Base-by-base conservation (phyloP, 1,139 yeast genomes). In the Diutina rugosa region DNA sequence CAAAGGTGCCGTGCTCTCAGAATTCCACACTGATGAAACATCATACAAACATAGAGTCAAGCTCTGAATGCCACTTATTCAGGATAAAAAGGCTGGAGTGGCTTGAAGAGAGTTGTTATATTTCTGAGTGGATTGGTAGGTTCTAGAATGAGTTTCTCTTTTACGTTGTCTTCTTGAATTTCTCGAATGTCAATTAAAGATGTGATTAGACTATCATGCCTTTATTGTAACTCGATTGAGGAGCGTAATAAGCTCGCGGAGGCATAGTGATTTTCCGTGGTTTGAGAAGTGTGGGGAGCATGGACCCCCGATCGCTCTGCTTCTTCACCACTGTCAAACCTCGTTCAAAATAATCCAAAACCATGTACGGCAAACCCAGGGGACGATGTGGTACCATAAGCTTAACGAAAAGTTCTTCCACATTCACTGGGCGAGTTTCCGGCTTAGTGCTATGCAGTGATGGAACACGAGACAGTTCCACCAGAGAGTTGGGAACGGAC, bases 11-110 rank as follows among this genome's bases (percentile, higher is more conserved):
- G 21, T 18, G 16, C 28, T 10, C 41, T 29, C 26, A 29, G 26
- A 7, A 32, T 49, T 49, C 53, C 44, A 49, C 44, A 30, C 53
- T 49, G 53, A 49, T 49, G 53, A 49, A 49, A 49, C 44, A 49
- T 32, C 53, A 49, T 32, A 49, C 53, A 49, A 48, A 47, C 53
- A 49, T 49, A 49, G 53, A 49, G 53, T 49, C 53, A 49, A 49
- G 53, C 53, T 49, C 53, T 49, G 41, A 49, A 49, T 49, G 44
- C 44, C 29, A n/a, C 53, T 49, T 49, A 49, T 49, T 49, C 53
- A 49, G 53, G 53, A 30, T n/a, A 12, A 32, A 49, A 49, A 49
- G 53, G 53, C 53, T 49, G 53, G 53, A 32, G 53, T 16, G 53
- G 45, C 44, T 49, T 32, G 41, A 32, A 30, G 53, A 49, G 53